phyloP scores from a whole-genome alignment of 441 rosid species.

The Pelargonium fulgidum region DNA sequence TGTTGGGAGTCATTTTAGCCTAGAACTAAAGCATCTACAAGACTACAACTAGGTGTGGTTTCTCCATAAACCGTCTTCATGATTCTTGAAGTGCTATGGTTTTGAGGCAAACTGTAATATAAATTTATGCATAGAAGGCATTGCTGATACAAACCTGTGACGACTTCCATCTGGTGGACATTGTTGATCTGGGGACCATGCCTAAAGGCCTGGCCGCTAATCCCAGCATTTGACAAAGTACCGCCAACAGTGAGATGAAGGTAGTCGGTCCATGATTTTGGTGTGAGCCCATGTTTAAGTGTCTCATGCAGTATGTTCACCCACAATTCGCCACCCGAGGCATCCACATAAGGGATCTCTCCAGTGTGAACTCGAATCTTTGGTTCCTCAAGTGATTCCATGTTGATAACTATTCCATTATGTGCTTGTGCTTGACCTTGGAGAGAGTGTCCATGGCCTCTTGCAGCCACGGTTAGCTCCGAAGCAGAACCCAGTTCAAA shows the following conservation, averaged over 20 bases:
- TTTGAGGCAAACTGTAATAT: conserved; percentile 14
- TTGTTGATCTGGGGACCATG: conserved; percentile 98
- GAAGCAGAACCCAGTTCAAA: conserved; percentile 77
- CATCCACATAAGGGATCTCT: conserved; percentile 55
- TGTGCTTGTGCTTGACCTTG: conserved; percentile 88
- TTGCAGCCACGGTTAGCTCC: conserved; percentile 76
- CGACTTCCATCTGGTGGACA: conserved; percentile 78
- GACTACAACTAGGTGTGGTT: not conserved
- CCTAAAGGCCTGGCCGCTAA: conserved; percentile 94
- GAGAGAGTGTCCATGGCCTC: conserved; percentile 95
- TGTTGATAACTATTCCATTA: conserved; percentile 70
- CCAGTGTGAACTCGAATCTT: conserved; percentile 46
- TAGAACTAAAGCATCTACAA: not conserved
- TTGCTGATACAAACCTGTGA: conserved; percentile 63
- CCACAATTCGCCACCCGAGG: conserved; percentile 87
- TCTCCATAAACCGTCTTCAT: not conserved
- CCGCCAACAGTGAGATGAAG: conserved; percentile 94
- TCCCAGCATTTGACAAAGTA: conserved; percentile 88
- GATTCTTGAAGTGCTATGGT: not conserved
- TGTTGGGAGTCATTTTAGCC: not conserved
- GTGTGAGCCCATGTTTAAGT: conserved; percentile 76
- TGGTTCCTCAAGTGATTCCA: conserved; percentile 59
- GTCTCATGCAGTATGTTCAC: conserved; percentile 72
- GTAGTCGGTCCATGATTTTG: conserved; percentile 99
- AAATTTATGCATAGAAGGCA: not conserved